Percentiles rank a stretch among this genome's conserved stretches.
Evolutionary conservation across 1,139 yeast species (phyloP).

Genomic region (Candida gigantensis): DNA sequence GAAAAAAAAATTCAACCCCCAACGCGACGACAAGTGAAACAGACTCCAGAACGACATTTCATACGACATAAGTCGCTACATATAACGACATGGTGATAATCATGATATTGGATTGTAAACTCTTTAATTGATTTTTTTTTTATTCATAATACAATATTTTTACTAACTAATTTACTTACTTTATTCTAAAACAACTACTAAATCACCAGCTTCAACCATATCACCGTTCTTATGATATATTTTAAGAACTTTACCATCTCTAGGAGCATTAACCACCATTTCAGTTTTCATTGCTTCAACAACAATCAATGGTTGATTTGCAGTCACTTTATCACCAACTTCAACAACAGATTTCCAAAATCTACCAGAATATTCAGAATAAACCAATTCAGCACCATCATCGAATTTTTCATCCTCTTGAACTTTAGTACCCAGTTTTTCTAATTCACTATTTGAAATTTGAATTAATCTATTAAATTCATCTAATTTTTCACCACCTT

Average conservation of each 20-base stretch:
- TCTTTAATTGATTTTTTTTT: too few species aligned
- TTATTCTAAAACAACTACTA: conserved; percentile 73
- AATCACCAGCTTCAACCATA: conserved; percentile 94
- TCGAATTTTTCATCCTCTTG: conserved; percentile 53
- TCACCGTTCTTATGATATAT: conserved; percentile 84
- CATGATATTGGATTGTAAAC: too few species aligned
- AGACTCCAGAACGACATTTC: not conserved
- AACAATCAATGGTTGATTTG: conserved; percentile 80
- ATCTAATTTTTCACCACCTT: conserved; percentile 77
- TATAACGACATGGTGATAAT: too few species aligned
- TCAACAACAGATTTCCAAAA: conserved; percentile 91
- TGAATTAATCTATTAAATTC: conserved; percentile 84
- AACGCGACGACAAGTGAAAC: not conserved
- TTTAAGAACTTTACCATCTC: conserved; percentile 74
- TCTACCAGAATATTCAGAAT: conserved; percentile 92
- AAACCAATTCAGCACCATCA: conserved; percentile 78
- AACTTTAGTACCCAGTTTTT: conserved; percentile 43
- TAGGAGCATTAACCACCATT: conserved; percentile 80
- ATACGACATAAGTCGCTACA: not conserved
- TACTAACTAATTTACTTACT: not conserved
- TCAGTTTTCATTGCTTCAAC: conserved; percentile 99
- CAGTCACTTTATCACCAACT: conserved; percentile 74
- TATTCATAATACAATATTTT: not conserved
- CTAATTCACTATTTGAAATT: conserved; percentile 77
- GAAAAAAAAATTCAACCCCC: too few species aligned